Percentiles rank a stretch among this genome's conserved stretches.
Evolutionary conservation across 768 basidiomycete species (phyloP).

Genomic region (Mycena chlorophos): DNA sequence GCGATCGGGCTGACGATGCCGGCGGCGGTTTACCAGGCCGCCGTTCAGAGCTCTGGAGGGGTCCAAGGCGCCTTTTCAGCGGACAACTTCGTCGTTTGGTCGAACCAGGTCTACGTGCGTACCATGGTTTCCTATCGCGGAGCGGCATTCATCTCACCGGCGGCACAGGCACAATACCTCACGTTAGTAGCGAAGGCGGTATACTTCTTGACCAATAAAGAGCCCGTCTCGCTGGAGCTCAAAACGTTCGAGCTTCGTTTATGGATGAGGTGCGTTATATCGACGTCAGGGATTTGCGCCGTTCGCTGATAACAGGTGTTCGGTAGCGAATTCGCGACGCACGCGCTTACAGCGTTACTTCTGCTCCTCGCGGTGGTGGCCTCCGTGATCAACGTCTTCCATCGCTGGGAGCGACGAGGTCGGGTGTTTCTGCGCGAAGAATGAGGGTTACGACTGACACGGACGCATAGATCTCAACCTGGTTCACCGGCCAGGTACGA

Average conservation of each 20-base stretch:
- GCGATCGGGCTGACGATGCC: conserved; percentile 53
- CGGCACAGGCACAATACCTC: conserved; percentile 45
- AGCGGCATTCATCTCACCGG: background rate
- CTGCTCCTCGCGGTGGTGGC: conserved; percentile 46
- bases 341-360: conserved; percentile 44
- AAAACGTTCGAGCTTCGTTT: conserved; percentile 47
- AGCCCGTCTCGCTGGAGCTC: conserved; percentile 41
- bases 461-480: conserved; percentile 37
- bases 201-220: conserved; percentile 45
- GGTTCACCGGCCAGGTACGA: conserved; percentile 52
- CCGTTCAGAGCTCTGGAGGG: conserved; percentile 39
- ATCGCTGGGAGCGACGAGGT: conserved; percentile 42
- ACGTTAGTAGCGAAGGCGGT: conserved; percentile 50
- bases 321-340: conserved; percentile 42
- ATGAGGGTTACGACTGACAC: background rate
- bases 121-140: background rate
- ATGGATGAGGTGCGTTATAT: conserved; percentile 45
- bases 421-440: background rate
- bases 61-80: conserved; percentile 39
- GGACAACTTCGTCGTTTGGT: conserved; percentile 38
- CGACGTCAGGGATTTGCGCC: background rate
- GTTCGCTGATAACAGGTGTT: background rate
- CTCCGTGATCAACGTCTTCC: conserved; percentile 47
- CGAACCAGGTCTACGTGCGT: conserved; percentile 52
- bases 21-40: conserved; percentile 51